These are phyloP conservation scores for Corynespora cassiicola DNA, from an alignment of 2,329 filamentous ascomycete species.

Conservation along the genomic window DNA sequence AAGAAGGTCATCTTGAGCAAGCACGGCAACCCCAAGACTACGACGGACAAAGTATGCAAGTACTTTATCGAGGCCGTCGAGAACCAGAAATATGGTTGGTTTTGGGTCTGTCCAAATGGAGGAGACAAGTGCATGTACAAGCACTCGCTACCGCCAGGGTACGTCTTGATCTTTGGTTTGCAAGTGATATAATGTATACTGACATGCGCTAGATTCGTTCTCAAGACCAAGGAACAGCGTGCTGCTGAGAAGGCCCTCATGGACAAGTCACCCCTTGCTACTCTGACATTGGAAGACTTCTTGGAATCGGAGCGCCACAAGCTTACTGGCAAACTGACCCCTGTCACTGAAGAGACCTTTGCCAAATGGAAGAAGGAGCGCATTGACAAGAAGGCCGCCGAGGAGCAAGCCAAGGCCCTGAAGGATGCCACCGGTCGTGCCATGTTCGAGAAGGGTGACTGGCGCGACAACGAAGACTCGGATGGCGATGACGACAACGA, in stretches of 20 bases:
- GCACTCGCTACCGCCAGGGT: slow-evolving; percentile 94
- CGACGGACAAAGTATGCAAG: slow-evolving; percentile 99
- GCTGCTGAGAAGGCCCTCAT: slow-evolving; percentile 93
- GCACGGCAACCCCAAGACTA: slow-evolving; percentile 94
- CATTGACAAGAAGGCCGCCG: slow-evolving; percentile 92
- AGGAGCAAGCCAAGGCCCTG: slow-evolving; percentile 85
- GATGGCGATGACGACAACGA: slow-evolving; percentile 65
- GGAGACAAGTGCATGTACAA: slow-evolving; percentile 99
- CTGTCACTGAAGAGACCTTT: slow-evolving; percentile 90
- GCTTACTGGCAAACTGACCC: slow-evolving; percentile 87
- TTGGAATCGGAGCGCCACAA: slow-evolving; percentile 96
- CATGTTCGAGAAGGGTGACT: slow-evolving; percentile 96
- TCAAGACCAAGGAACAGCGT: slow-evolving; percentile 97
- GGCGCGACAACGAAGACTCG: slow-evolving; percentile 69
- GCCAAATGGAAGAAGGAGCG: slow-evolving; percentile 97
- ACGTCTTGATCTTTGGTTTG: slow-evolving; percentile 51
- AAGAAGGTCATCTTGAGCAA: slow-evolving; percentile 90
- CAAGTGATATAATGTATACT: slow-evolving; percentile 10
- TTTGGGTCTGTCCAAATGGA: slow-evolving; percentile 97
- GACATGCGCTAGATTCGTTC: slow-evolving; percentile 72
- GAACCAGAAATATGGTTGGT: slow-evolving; percentile 99
- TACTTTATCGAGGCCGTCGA: slow-evolving; percentile 97
- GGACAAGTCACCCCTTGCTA: slow-evolving; percentile 95
- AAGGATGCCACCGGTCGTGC: slow-evolving; percentile 96
- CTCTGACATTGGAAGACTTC: slow-evolving; percentile 96